Evolutionary conservation across 176 grass and related monocot genomes (phyloP).

Genomic region (Musa troglodytarum): DNA sequence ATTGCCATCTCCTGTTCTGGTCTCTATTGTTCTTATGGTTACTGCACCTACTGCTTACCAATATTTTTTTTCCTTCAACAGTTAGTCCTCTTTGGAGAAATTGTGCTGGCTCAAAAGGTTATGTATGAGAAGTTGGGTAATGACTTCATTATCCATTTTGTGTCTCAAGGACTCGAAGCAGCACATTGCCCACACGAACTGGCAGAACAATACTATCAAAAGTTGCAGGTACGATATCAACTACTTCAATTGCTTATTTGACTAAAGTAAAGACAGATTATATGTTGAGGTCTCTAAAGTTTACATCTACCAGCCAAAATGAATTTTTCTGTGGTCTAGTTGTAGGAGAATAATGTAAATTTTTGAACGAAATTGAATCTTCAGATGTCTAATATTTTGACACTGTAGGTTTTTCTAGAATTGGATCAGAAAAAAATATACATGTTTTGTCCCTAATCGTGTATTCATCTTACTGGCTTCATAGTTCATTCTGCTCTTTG

Average conservation of each 20-base stretch:
- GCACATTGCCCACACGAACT: slow-evolving; percentile 77
- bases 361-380: not conserved
- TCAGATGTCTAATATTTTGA: not conserved
- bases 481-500: not conserved
- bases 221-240: slow-evolving; percentile 50
- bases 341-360: not conserved
- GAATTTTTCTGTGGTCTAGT: too few species aligned
- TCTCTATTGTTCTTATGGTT: not conserved
- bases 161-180: slow-evolving; percentile 46
- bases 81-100: slow-evolving; percentile 85
- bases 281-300: too few species aligned
- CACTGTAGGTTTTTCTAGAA: not conserved
- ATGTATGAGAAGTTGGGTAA: slow-evolving; percentile 94
- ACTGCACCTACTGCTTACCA: slow-evolving; percentile 17
- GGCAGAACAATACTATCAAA: slow-evolving; percentile 78
- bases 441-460: not conserved
- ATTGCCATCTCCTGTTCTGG: not conserved
- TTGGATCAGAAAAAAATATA: not conserved
- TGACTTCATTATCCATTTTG: slow-evolving; percentile 68
- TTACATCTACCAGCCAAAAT: too few species aligned
- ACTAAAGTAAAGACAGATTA: not conserved
- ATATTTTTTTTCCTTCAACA: slow-evolving; percentile 27
- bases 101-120: slow-evolving; percentile 86
- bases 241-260: slow-evolving; percentile 1
- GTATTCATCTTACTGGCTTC: not conserved